Conservation (phyloP, 257 asterid genomes). For the Solanum lycopersicoides region DNA sequence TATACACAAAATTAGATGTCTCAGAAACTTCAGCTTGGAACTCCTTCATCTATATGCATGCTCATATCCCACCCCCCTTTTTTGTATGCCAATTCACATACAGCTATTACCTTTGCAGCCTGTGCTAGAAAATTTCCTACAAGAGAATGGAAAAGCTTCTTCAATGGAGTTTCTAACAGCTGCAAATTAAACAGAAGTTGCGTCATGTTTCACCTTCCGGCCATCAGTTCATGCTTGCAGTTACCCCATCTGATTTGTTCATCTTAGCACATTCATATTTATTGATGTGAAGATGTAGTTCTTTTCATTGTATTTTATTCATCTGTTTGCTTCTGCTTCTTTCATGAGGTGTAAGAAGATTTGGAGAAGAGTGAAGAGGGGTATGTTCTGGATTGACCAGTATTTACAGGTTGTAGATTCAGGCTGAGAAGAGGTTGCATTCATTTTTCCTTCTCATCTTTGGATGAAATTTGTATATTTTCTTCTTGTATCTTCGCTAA, state of each 20-base stretch:
- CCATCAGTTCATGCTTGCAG: background rate
- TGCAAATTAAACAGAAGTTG: constrained; percentile 11
- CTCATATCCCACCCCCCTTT: background rate
- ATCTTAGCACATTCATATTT: background rate
- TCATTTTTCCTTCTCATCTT: background rate
- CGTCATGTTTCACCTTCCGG: background rate
- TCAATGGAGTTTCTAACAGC: constrained; percentile 33
- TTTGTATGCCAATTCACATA: background rate
- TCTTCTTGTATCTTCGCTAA: background rate
- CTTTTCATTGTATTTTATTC: background rate
- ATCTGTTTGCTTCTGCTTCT: background rate
- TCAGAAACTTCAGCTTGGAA: background rate
- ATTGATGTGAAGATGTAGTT: background rate
- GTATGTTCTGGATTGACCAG: background rate
- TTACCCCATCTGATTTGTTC: background rate
- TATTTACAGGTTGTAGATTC: background rate
- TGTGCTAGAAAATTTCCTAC: constrained; percentile 30
- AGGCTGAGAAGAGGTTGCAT: background rate
- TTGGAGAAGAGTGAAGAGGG: background rate
- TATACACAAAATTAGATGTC: background rate
- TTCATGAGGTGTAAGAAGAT: background rate
- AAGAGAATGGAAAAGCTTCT: constrained; percentile 39
- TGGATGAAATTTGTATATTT: background rate
- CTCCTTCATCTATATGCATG: background rate
- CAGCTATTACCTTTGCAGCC: constrained; percentile 31